Evolutionary conservation across 163 green algal genomes (phyloP).

Genomic region (Volvox carteri): DNA sequence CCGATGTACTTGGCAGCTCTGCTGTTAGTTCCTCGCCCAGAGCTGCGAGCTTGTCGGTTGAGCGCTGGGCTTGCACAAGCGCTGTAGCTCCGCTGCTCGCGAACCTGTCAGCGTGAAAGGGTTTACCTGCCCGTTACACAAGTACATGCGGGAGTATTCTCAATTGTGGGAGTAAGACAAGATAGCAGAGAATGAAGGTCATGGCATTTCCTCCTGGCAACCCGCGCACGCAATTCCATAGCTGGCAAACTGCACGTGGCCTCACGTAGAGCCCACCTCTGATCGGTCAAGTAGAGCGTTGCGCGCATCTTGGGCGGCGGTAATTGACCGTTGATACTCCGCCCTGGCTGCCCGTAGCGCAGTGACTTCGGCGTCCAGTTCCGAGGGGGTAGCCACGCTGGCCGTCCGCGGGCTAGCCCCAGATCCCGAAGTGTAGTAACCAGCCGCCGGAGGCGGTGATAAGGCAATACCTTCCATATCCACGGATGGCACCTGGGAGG

Average conservation of each 20-base stretch:
- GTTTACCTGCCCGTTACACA: too few relatives aligned
- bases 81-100: constrained; percentile 38
- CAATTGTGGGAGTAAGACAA: too few relatives aligned
- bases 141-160: too few relatives aligned
- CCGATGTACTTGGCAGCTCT: constrained; percentile 38
- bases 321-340: constrained; percentile 41
- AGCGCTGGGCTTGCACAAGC: constrained; percentile 4
- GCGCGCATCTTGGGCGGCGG: background rate
- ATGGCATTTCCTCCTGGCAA: too few relatives aligned
- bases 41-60: background rate
- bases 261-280: constrained; percentile 2
- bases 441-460: background rate
- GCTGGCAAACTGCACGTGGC: too few relatives aligned
- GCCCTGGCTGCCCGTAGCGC: background rate
- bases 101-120: background rate
- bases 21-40: background rate
- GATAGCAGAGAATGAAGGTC: too few relatives aligned
- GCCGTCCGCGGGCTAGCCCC: background rate
- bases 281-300: constrained; percentile 17
- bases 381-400: background rate
- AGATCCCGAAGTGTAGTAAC: background rate
- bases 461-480: background rate
- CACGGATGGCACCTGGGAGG: background rate
- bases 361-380: background rate
- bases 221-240: too few relatives aligned